A percentile compares a stretch with the other conserved stretches of the same genome.
These are phyloP conservation scores for Leccinellum rugosiceps DNA, from an alignment of 768 basidiomycete genomes.

Conservation along the genomic window DNA sequence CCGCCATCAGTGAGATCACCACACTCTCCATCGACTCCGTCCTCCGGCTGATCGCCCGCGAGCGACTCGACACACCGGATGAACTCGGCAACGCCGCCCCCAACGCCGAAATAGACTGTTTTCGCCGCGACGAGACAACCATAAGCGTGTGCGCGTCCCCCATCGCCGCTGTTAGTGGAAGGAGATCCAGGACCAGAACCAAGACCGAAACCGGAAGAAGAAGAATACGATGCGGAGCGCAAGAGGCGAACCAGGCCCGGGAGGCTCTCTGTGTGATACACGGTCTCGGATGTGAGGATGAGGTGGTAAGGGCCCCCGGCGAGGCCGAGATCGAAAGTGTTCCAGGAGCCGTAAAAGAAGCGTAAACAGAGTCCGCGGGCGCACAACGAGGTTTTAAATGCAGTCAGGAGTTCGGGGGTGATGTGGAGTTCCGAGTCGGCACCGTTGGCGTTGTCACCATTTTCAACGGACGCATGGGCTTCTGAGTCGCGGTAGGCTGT, in stretches of 20 bases:
- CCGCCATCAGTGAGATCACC: neutral
- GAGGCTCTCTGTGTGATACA: constrained; percentile 72
- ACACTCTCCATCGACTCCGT: neutral
- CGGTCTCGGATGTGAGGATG: constrained; percentile 89
- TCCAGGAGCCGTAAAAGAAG: constrained; percentile 87
- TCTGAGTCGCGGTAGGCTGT: constrained; percentile 38
- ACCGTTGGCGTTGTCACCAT: constrained; percentile 1
- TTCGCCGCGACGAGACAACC: constrained; percentile 85
- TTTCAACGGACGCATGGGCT: constrained; percentile 19
- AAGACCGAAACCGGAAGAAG: neutral
- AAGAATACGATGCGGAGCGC: constrained; percentile 31
- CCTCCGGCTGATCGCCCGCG: neutral
- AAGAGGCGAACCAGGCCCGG: constrained; percentile 55
- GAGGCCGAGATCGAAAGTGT: constrained; percentile 39
- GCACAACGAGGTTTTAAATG: constrained; percentile 61
- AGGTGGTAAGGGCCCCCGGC: constrained; percentile 55
- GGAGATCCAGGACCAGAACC: constrained; percentile 7
- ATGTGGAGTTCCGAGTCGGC: constrained; percentile 58
- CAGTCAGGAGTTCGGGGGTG: constrained; percentile 55
- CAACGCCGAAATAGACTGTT: constrained; percentile 92
- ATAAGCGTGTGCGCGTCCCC: constrained; percentile 11
- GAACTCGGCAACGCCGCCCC: constrained; percentile 82
- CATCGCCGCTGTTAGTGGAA: neutral
- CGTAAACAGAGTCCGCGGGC: constrained; percentile 54
- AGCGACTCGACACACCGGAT: constrained; percentile 41